Evolutionary conservation across 176 grass and related monocot genomes (phyloP).

Genomic region (Aegilops umbellulata): DNA sequence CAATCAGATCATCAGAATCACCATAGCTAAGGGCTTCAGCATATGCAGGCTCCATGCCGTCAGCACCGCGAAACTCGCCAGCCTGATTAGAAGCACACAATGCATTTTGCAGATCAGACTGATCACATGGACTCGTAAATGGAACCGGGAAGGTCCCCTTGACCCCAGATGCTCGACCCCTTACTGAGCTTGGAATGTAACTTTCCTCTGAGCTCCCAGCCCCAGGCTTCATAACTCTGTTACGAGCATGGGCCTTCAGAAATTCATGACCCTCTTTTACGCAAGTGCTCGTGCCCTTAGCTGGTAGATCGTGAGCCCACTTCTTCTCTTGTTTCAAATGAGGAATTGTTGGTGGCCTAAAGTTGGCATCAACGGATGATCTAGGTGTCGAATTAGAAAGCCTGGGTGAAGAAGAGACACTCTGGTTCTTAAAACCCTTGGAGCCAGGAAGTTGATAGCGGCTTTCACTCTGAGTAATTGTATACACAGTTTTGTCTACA

Average conservation of each 20-base stretch:
- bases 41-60: conserved; percentile 73
- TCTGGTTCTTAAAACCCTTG: conserved; percentile 69
- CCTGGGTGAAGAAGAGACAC: conserved; percentile 64
- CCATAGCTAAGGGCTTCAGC: conserved; percentile 54
- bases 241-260: conserved; percentile 30
- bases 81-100: conserved; percentile 28
- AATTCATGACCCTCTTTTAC: conserved; percentile 42
- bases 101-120: conserved; percentile 27
- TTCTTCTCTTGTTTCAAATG: conserved; percentile 62
- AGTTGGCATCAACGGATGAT: conserved; percentile 57
- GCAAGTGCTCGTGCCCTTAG: conserved; percentile 38
- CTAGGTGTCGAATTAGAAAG: conserved; percentile 60
- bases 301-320: conserved; percentile 47
- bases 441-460: conserved; percentile 53
- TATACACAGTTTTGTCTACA: conserved; percentile 59
- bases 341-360: conserved; percentile 46
- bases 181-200: conserved; percentile 38
- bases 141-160: conserved; percentile 35
- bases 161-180: conserved; percentile 3
- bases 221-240: conserved; percentile 32
- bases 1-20: conserved; percentile 56
- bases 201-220: conserved; percentile 23
- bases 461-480: conserved; percentile 68
- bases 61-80: conserved; percentile 42
- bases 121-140: conserved; percentile 30